These are phyloP conservation scores for Blumeriella jaapii DNA, from an alignment of 2,329 filamentous ascomycete genomes.

Conservation along the genomic window DNA sequence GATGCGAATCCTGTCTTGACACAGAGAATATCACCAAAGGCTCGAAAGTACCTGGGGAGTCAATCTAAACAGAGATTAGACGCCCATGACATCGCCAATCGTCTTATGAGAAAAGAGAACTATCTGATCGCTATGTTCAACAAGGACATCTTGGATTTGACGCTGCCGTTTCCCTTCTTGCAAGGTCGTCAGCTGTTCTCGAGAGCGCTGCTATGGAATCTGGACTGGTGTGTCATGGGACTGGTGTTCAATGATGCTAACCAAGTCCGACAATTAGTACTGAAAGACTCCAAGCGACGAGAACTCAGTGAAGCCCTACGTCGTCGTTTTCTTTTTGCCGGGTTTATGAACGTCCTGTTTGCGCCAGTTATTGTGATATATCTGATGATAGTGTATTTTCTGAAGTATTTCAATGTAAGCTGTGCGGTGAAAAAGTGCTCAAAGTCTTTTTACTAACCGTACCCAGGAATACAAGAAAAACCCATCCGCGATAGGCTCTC, in stretches of 20 bases:
- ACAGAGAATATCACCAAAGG: constrained; percentile 43
- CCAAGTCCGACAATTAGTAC: constrained; percentile 74
- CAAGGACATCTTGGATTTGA: constrained; percentile 85
- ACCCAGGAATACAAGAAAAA: constrained; percentile 86
- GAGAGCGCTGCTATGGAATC: constrained; percentile 80
- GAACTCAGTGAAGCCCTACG: constrained; percentile 68
- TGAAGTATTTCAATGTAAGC: constrained; percentile 82
- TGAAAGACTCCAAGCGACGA: constrained; percentile 71
- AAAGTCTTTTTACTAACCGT: constrained; percentile 9
- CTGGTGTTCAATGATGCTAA: constrained; percentile 87
- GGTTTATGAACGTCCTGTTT: constrained; percentile 73
- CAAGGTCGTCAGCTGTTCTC: constrained; percentile 75
- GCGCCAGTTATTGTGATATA: constrained; percentile 83
- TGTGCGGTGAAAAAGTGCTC: neutral
- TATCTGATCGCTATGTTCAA: constrained; percentile 96
- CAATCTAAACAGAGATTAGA: constrained; percentile 91
- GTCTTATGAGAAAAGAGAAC: constrained; percentile 92
- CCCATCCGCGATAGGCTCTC: constrained; percentile 72
- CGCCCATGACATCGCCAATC: constrained; percentile 93
- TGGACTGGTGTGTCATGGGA: constrained; percentile 82
- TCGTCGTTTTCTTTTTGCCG: constrained; percentile 69
- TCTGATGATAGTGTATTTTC: constrained; percentile 79
- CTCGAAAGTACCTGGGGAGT: constrained; percentile 52
- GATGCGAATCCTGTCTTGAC: constrained; percentile 59
- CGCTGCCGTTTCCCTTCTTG: constrained; percentile 74